Percentiles rank a stretch among this genome's conserved stretches.
Conservation (phyloP, 192 early-diverging fungal species). For the Anaeromyces robustus region DNA sequence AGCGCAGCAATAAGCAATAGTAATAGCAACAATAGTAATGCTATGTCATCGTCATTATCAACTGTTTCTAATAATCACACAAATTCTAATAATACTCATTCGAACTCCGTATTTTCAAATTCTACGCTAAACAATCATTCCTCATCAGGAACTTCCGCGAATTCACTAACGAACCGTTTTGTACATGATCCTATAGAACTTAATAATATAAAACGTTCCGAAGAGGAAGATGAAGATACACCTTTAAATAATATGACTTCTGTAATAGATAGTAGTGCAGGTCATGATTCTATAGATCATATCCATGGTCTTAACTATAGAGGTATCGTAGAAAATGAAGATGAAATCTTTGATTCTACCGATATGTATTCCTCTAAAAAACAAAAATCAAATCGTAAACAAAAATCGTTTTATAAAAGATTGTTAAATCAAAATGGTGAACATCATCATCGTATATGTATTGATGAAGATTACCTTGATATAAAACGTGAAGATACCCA, state of each 20-base stretch:
- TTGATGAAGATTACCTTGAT: neutral
- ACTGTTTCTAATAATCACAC: neutral
- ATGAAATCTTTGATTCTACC: neutral
- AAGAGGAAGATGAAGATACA: neutral
- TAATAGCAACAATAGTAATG: neutral
- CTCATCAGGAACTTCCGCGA: neutral
- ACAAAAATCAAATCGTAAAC: neutral
- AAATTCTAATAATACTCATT: neutral
- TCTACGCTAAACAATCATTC: neutral
- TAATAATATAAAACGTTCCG: neutral
- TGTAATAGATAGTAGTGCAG: neutral
- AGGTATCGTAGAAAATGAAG: neutral
- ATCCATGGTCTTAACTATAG: neutral
- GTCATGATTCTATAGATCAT: neutral
- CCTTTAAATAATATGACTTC: neutral
- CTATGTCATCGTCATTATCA: neutral
- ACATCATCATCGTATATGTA: neutral
- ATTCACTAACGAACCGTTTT: neutral
- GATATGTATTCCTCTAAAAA: neutral
- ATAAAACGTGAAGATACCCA: neutral
- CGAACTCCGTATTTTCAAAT: neutral
- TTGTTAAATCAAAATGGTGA: neutral
- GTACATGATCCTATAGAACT: neutral
- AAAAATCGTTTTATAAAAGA: neutral
- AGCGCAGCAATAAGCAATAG: neutral